These are phyloP conservation scores for Peltaster fructicola DNA, from an alignment of 2,329 filamentous ascomycete species.

Conservation along the genomic window DNA sequence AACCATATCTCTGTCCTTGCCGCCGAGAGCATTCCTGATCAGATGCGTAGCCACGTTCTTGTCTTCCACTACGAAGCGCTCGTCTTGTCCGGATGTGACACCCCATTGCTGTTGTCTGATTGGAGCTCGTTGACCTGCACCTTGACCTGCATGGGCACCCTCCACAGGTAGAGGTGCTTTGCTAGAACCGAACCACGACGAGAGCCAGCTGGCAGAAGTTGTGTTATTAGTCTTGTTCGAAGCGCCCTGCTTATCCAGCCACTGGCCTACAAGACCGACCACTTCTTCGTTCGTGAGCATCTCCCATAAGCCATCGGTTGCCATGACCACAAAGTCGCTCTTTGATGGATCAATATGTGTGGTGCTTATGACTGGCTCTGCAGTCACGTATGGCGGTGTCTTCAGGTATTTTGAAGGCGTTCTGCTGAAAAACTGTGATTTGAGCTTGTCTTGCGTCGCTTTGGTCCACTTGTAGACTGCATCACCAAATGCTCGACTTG, in stretches of 20 bases:
- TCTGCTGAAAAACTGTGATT: constrained; percentile 72
- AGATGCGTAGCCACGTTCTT: constrained; percentile 94
- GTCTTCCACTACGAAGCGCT: constrained; percentile 85
- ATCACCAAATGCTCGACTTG: constrained; percentile 86
- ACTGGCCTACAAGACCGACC: constrained; percentile 86
- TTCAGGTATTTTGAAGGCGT: constrained; percentile 60
- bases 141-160: constrained; percentile 30
- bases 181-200: constrained; percentile 45
- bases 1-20: constrained; percentile 83
- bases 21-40: constrained; percentile 84
- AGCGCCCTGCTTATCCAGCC: constrained; percentile 63
- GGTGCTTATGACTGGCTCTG: constrained; percentile 84
- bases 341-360: constrained; percentile 78
- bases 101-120: constrained; percentile 88
- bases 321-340: constrained; percentile 90
- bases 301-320: constrained; percentile 94
- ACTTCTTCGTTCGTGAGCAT: constrained; percentile 99
- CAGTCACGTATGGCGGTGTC: constrained; percentile 92
- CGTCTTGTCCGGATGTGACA: constrained; percentile 51
- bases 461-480: constrained; percentile 91
- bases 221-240: constrained; percentile 16
- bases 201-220: constrained; percentile 42
- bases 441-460: constrained; percentile 68
- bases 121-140: constrained; percentile 62
- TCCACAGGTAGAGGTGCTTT: constrained; percentile 54